Base-by-base conservation (phyloP, 805 yeast species). In the Starmera amethionina region DNA sequence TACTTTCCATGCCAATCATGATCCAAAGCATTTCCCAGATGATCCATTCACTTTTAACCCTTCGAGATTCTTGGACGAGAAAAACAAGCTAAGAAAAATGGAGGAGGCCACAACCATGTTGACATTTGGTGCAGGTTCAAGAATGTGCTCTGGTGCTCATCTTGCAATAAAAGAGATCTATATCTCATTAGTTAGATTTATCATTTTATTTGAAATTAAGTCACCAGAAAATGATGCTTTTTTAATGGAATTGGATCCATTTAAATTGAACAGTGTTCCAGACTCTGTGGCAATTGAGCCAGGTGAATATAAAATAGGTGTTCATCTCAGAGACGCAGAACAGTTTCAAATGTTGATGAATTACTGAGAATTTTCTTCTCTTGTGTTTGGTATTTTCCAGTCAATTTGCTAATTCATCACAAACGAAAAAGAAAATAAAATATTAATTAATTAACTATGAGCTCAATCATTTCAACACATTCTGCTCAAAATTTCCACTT, bases 1-100 rank as follows among this genome's bases (percentile, higher is more conserved):
- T 51, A 69, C 82, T 1, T 79, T 71, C 64, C 77, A 81, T 3
- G 87, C 79, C 3, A 81, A 82, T 52, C 84, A 82, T 55, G 90
- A 82, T 51, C 52, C 56, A 0, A 41, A 38, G 4, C 54, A 55
- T 12, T 78, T 70, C 44, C 44, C 47, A 11, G 48, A 64, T 14
- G 40, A 41, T 28, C 80, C 85, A 0, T 56, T 55, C 51, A 50
- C 51, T 14, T 79, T 78, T 49, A 42, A 52, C 2, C 86, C 86
- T 1, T 68, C 65, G 30, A 54, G 87, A 36, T 79, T 73, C 68
- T 51, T 79, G 33, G 61, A 64, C 37, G 42, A 49, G 2, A 43
- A 53, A 30, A 53, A 46, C 31, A 36, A 55, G 12, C 30, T 47
- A 32, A 13, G 34, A 35, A 42, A 27, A 5, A 14, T 30, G 1